These are phyloP conservation scores for Neocucurbitaria cava DNA, from an alignment of 2,329 filamentous ascomycete species.

Conservation along the genomic window DNA sequence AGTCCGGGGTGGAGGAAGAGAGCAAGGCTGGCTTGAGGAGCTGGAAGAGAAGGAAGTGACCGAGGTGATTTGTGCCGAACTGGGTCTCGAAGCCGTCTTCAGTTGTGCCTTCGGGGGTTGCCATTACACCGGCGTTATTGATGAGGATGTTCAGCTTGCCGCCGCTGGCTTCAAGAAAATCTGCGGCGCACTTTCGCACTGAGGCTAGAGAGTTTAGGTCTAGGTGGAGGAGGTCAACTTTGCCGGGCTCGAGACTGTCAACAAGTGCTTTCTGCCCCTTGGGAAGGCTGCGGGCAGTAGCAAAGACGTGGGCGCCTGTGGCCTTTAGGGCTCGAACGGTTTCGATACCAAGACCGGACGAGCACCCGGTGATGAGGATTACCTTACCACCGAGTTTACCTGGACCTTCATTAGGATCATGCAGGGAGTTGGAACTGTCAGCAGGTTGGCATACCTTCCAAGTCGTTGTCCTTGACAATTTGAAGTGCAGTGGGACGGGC, in stretches of 20 bases:
- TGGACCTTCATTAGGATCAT: neutral
- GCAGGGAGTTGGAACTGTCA: neutral
- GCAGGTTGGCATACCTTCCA: constrained; percentile 2
- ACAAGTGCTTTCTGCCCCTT: constrained; percentile 28
- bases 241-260: constrained; percentile 26
- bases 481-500: constrained; percentile 51
- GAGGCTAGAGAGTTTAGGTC: constrained; percentile 26
- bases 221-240: constrained; percentile 31
- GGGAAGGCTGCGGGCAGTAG: constrained; percentile 48
- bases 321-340: constrained; percentile 50
- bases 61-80: constrained; percentile 62
- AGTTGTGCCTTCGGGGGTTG: constrained; percentile 25
- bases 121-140: constrained; percentile 34
- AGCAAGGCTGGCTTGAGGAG: constrained; percentile 57
- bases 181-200: constrained; percentile 25
- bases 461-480: constrained; percentile 49
- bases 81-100: constrained; percentile 56
- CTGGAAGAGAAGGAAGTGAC: constrained; percentile 62
- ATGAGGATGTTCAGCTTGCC: constrained; percentile 26
- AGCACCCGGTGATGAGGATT: constrained; percentile 31
- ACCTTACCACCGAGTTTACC: constrained; percentile 39
- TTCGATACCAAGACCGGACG: constrained; percentile 35
- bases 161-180: constrained; percentile 23
- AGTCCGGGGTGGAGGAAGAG: constrained; percentile 45
- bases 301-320: constrained; percentile 56